These are phyloP conservation scores for Pythium phragmiticola DNA, from an alignment of 352 stramenopile genomes.

Conservation along the genomic window DNA sequence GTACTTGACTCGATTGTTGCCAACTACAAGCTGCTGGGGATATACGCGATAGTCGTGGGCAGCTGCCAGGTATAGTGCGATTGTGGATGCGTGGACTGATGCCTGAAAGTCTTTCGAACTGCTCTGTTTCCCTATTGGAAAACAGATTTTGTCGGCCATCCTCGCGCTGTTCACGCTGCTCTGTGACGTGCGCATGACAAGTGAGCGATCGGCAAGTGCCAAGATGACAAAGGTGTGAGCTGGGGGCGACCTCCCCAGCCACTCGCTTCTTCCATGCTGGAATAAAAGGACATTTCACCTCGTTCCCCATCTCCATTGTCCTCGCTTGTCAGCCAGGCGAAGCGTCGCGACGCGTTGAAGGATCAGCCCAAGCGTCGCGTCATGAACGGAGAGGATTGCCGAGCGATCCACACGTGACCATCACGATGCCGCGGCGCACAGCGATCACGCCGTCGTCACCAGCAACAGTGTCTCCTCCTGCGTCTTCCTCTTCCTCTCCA, in stretches of 20 bases:
- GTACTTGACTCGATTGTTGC: constrained; percentile 43
- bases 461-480: neutral
- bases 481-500: neutral
- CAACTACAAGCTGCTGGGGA: constrained; percentile 50
- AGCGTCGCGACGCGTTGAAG: neutral
- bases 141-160: constrained; percentile 40
- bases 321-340: neutral
- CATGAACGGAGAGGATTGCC: neutral
- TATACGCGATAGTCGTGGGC: constrained; percentile 45
- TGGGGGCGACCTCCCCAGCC: neutral
- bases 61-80: constrained; percentile 20
- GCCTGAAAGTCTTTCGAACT: neutral
- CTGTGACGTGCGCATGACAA: constrained; percentile 54
- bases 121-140: neutral
- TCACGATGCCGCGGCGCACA: constrained; percentile 14
- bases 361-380: constrained; percentile 2
- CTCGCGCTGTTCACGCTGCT: constrained; percentile 61
- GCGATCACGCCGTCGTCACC: constrained; percentile 1
- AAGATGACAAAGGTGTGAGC: constrained; percentile 32
- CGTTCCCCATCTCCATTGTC: neutral
- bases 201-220: constrained; percentile 33
- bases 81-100: neutral
- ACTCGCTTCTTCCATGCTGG: neutral
- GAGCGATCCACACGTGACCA: neutral
- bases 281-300: neutral